These are phyloP conservation scores for Vitis labrusca DNA, from an alignment of 164 flowering plant species.

Conservation along the genomic window DNA sequence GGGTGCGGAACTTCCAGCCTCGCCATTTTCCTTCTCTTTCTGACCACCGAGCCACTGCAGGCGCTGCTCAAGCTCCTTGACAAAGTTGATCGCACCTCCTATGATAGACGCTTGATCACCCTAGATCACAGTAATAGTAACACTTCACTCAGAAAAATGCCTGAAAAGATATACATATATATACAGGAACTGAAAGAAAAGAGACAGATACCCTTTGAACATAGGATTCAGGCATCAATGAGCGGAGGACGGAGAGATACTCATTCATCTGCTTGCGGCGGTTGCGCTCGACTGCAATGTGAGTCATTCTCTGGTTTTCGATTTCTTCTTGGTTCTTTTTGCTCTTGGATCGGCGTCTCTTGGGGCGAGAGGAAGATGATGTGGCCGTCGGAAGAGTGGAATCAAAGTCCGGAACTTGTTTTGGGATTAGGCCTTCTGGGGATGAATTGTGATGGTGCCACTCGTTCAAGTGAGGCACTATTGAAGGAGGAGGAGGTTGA, in stretches of 20 bases:
- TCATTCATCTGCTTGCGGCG: slow-evolving; percentile 56
- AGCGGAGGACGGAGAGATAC: slow-evolving; percentile 42
- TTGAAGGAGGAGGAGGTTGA: background rate
- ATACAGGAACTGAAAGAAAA: background rate
- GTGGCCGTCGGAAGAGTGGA: background rate
- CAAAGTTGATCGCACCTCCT: slow-evolving; percentile 47
- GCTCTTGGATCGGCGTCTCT: slow-evolving; percentile 29
- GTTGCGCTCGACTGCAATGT: slow-evolving; percentile 57
- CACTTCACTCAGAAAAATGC: background rate
- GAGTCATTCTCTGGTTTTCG: slow-evolving; percentile 56
- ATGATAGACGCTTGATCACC: slow-evolving; percentile 52
- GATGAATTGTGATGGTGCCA: slow-evolving; percentile 1
- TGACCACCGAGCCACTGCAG: slow-evolving; percentile 23
- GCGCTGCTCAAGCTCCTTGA: slow-evolving; percentile 48
- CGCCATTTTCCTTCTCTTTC: slow-evolving; percentile 9
- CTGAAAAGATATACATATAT: background rate
- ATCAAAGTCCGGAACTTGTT: no score
- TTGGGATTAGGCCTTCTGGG: slow-evolving; percentile 1
- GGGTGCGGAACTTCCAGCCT: slow-evolving; percentile 6
- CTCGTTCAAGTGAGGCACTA: slow-evolving; percentile 7
- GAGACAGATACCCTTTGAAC: slow-evolving; percentile 37
- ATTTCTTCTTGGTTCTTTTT: slow-evolving; percentile 42
- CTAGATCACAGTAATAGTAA: slow-evolving; percentile 8
- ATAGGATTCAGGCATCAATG: slow-evolving; percentile 47
- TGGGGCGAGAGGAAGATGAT: slow-evolving; percentile 7